phyloP scores from a whole-genome alignment of 129 eudicot genomes.

The Logfia minima region DNA sequence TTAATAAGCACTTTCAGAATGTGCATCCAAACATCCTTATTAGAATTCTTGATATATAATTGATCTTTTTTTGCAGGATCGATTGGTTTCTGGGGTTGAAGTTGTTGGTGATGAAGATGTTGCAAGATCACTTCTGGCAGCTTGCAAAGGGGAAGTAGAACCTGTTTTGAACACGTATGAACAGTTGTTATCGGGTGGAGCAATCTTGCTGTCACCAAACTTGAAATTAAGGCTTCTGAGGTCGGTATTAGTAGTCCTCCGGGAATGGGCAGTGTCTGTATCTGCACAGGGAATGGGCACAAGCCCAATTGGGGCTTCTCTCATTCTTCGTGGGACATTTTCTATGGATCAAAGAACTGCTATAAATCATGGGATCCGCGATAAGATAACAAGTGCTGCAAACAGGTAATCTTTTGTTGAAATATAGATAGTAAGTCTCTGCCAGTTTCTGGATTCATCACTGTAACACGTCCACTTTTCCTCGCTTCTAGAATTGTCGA shows the following conservation, averaged over 20 bases:
- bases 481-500: neutral
- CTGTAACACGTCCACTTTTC: neutral
- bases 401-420: conserved; percentile 55
- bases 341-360: conserved; percentile 51
- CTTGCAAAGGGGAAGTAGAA: conserved; percentile 87
- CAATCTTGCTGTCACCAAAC: conserved; percentile 61
- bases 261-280: conserved; percentile 85
- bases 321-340: conserved; percentile 70
- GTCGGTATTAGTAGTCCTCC: conserved; percentile 71
- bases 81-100: conserved; percentile 66
- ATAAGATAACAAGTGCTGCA: conserved; percentile 94
- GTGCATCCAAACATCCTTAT: no score
- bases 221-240: conserved; percentile 77
- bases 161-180: conserved; percentile 81
- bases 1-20: no score
- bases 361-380: conserved; percentile 76
- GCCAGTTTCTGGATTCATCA: neutral
- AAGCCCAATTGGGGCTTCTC: conserved; percentile 68
- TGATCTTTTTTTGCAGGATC: conserved; percentile 51
- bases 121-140: conserved; percentile 87
- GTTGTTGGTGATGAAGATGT: conserved; percentile 92
- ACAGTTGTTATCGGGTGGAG: conserved; percentile 78
- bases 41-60: neutral
- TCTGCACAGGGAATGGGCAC: conserved; percentile 74
- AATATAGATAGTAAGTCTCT: neutral